phyloP scores from a whole-genome alignment of 2,329 filamentous ascomycete species.

The Curvularia verruculosa region DNA sequence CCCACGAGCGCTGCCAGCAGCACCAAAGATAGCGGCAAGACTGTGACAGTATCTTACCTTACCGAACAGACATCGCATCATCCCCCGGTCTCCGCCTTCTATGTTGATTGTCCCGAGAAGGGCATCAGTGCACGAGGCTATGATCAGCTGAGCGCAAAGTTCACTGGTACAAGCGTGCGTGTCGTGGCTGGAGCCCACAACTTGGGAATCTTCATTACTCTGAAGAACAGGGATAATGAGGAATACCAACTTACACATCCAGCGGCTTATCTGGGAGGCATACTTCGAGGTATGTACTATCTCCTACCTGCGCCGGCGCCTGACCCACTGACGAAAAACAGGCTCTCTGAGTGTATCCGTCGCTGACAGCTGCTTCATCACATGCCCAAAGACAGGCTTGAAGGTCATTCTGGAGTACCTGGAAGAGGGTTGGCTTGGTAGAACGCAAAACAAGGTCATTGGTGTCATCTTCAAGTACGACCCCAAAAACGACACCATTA shows the following conservation, averaged over 20 bases:
- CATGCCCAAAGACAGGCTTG: constrained; percentile 85
- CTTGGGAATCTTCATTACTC: constrained; percentile 89
- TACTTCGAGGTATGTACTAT: constrained; percentile 67
- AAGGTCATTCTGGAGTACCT: constrained; percentile 93
- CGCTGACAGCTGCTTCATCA: constrained; percentile 85
- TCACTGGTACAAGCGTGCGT: constrained; percentile 92
- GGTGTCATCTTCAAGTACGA: constrained; percentile 92
- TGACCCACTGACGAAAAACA: constrained; percentile 24
- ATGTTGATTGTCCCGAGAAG: constrained; percentile 88
- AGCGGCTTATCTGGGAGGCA: constrained; percentile 86
- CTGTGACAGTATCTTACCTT: constrained; percentile 85
- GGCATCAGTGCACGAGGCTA: constrained; percentile 88
- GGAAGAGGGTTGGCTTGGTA: constrained; percentile 93
- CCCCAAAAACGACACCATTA: constrained; percentile 81
- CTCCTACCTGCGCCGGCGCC: background rate
- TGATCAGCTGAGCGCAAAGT: constrained; percentile 96
- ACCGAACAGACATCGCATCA: constrained; percentile 99
- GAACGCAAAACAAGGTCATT: constrained; percentile 87
- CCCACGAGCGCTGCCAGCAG: constrained; percentile 45
- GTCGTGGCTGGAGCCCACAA: constrained; percentile 93
- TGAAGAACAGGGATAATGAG: constrained; percentile 81
- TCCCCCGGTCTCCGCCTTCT: constrained; percentile 95
- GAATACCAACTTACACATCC: constrained; percentile 96
- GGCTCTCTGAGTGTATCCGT: constrained; percentile 87
- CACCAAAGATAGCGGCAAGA: constrained; percentile 52